A percentile compares a stretch with the other conserved stretches of the same genome.
Conservation (phyloP, 257 asterid genomes). For the Capsicum chinense region DNA sequence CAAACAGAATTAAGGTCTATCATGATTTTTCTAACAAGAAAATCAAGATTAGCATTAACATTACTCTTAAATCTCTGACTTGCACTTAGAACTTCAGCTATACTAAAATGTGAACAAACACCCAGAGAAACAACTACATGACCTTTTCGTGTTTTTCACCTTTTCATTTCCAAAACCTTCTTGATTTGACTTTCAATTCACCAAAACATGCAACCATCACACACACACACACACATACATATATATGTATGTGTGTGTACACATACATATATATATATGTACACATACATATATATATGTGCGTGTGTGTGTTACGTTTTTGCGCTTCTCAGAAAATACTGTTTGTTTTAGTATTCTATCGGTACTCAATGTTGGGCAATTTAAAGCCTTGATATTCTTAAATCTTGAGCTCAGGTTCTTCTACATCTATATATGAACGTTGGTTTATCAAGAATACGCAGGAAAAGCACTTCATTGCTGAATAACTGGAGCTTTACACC, state of each 20-base stretch:
- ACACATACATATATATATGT: no score
- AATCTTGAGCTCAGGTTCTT: neutral
- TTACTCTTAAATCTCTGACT: neutral
- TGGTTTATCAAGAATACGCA: neutral
- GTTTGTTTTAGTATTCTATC: neutral
- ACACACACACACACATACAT: no score
- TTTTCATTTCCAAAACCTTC: neutral
- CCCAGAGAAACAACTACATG: neutral
- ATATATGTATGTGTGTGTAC: no score
- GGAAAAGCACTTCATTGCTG: neutral
- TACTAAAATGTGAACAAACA: neutral
- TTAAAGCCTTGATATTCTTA: neutral
- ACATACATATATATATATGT: no score
- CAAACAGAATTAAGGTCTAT: neutral
- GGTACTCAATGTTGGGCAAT: neutral
- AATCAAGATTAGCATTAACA: neutral
- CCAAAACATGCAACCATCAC: neutral
- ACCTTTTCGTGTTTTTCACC: neutral
- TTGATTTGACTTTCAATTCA: neutral
- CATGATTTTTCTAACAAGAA: neutral
- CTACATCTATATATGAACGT: neutral
- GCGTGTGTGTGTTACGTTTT: neutral
- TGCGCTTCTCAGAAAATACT: neutral
- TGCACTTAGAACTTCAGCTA: conserved; percentile 2
- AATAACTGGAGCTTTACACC: neutral